phyloP scores from a whole-genome alignment of 2,329 filamentous ascomycete species.

The Ceratocystis colombiana region DNA sequence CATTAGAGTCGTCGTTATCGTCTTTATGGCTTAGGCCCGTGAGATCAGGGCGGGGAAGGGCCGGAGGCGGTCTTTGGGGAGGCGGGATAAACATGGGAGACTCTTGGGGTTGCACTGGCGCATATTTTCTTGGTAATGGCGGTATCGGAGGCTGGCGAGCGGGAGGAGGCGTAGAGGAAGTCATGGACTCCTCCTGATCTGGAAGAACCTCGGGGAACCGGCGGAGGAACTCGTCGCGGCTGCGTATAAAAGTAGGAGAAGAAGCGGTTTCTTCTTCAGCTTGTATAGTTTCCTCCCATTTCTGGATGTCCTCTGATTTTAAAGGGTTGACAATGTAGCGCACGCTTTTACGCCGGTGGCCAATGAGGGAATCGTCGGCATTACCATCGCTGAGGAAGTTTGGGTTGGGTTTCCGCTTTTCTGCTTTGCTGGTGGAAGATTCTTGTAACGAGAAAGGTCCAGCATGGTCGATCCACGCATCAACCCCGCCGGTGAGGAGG shows the following conservation, averaged over 20 bases:
- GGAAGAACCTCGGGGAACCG: constrained; percentile 64
- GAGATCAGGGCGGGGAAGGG: constrained; percentile 66
- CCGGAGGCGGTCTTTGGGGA: constrained; percentile 35
- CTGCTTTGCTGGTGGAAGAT: constrained; percentile 30
- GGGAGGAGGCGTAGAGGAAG: constrained; percentile 32
- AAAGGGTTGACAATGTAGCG: constrained; percentile 54
- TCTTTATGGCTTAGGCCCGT: constrained; percentile 23
- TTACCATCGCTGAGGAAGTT: constrained; percentile 14
- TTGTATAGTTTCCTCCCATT: constrained; percentile 68
- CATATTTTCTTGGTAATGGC: constrained; percentile 3
- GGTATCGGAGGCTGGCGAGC: background rate
- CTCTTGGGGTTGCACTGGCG: constrained; percentile 1
- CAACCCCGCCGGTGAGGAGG: constrained; percentile 69
- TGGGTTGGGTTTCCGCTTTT: constrained; percentile 23
- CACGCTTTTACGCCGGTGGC: constrained; percentile 32
- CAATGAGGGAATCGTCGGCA: constrained; percentile 1
- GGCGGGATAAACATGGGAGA: constrained; percentile 23
- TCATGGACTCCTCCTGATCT: constrained; percentile 49
- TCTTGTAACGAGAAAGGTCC: constrained; percentile 53
- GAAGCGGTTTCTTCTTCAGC: constrained; percentile 49
- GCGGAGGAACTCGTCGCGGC: constrained; percentile 73
- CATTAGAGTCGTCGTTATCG: constrained; percentile 7
- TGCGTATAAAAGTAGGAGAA: constrained; percentile 49
- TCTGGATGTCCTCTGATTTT: constrained; percentile 67
- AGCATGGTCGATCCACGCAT: constrained; percentile 78